phyloP scores from a whole-genome alignment of 371 early-diverging fungal species.

The Mucor circinelloides region DNA sequence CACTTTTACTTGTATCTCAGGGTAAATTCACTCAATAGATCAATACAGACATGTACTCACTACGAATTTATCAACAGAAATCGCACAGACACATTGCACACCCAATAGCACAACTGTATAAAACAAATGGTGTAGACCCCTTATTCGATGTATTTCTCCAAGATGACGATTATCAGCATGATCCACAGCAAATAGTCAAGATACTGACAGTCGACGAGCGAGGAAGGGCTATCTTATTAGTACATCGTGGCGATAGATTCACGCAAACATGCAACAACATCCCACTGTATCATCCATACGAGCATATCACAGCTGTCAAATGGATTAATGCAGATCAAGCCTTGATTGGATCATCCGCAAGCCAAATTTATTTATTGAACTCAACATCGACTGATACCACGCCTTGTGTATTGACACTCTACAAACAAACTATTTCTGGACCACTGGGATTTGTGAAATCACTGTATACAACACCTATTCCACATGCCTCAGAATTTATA shows the following conservation, averaged over 20 bases:
- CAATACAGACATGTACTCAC: not conserved
- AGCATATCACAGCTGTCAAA: conserved; percentile 7
- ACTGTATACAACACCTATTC: not conserved
- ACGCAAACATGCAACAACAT: not conserved
- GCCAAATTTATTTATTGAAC: not conserved
- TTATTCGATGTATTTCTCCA: not conserved
- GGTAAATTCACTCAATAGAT: not conserved
- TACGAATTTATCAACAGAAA: not conserved
- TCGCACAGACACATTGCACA: not conserved
- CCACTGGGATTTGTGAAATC: not conserved
- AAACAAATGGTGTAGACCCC: not conserved
- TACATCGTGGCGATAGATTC: not conserved
- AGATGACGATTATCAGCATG: not conserved
- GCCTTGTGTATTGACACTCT: not conserved
- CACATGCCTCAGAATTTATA: not conserved
- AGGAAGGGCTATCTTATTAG: not conserved
- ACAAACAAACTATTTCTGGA: not conserved
- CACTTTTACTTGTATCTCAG: not conserved
- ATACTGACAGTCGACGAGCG: not conserved
- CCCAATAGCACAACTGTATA: not conserved
- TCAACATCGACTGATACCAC: not conserved
- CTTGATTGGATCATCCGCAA: conserved; percentile 2
- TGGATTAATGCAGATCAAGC: not conserved
- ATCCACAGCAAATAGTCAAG: not conserved
- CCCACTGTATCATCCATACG: not conserved